Conservation (phyloP, 495 filamentous ascomycete species). For the Apiosordaria backusii region DNA sequence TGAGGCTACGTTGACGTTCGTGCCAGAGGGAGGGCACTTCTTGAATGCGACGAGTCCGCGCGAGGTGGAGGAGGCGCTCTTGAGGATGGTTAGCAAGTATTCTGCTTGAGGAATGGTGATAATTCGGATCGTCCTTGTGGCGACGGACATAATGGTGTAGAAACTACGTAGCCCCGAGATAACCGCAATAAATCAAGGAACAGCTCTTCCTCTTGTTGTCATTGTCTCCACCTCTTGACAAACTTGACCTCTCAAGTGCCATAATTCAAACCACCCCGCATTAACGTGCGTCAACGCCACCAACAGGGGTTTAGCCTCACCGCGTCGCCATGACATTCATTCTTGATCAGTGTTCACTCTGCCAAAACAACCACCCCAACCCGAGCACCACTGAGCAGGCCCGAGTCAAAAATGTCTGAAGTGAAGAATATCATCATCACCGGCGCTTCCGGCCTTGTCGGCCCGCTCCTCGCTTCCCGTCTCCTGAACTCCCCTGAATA, state of each 20-base stretch:
- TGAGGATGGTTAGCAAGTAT: constrained; percentile 44
- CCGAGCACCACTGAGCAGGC: background rate
- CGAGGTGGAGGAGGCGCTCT: constrained; percentile 50
- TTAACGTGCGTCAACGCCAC: background rate
- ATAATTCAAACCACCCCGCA: background rate
- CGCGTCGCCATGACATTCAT: background rate
- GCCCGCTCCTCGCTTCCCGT: constrained; percentile 60
- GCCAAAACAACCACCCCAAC: background rate
- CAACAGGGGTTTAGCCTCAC: background rate
- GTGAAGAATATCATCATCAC: constrained; percentile 63
- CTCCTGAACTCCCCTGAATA: constrained; percentile 55
- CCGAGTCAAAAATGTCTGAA: background rate
- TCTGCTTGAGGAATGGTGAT: background rate
- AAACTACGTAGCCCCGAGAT: background rate
- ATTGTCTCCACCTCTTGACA: background rate
- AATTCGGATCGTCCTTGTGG: background rate
- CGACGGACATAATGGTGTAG: background rate
- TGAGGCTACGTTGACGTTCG: constrained; percentile 45
- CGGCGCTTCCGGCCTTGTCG: constrained; percentile 68
- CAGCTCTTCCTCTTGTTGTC: background rate
- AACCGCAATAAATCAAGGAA: background rate
- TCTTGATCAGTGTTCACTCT: background rate
- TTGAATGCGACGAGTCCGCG: constrained; percentile 54
- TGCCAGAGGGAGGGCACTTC: constrained; percentile 57
- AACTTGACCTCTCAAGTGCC: background rate